Evolutionary conservation across 495 filamentous ascomycete species (phyloP), one percentile per base, ranked within the genome.

Genomic region (Neurospora sp.): DNA sequence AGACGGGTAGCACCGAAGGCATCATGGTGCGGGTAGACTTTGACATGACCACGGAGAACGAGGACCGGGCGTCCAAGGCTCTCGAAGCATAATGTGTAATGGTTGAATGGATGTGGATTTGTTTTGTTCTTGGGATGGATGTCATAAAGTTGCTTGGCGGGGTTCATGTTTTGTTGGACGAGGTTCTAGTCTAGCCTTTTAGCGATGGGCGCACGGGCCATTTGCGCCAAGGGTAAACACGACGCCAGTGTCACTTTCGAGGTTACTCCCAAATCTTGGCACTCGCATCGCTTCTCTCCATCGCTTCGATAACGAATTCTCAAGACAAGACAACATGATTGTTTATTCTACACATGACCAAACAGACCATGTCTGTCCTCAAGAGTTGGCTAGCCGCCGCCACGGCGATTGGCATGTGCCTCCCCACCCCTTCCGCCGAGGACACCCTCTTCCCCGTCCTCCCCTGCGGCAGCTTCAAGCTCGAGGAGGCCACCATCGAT

Each of bases 401-500:
- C 2, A 61, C 53, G 53, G 53, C 53, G 27, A 35, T 61, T 35
- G 27, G 53, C 53, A 35, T 61, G 27, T 61, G 53, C 27, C 53
- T 59, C 10, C 20, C 48, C 0, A 31, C 22, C 22, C 53, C 27
- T 61, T 35, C 27, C 53, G 8, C 27, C 53, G 12, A 61, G 53
- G 53, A 61, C 14, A 44, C 71, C 35, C 75, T 77, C 42, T 78
- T 78, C 69, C 86, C 87, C 37, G 91, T 93, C 89, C 86, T 86
- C 3, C 76, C 73, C 10, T 93, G 90, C 79, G 81, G 87, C 71
- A 86, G 86, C 35, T 80, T 92, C 73, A 82, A 84, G 53, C 80
- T 93, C 40, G 90, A 91, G 78, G 91, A 93, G 37, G 78, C 80
- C 22, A 86, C 83, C 39, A 84, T 84, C 45, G 73, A 76, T 35